Evolutionary conservation across 1,284 basidiomycete species (phyloP).

Genomic region (Trichosporon sp.): DNA sequence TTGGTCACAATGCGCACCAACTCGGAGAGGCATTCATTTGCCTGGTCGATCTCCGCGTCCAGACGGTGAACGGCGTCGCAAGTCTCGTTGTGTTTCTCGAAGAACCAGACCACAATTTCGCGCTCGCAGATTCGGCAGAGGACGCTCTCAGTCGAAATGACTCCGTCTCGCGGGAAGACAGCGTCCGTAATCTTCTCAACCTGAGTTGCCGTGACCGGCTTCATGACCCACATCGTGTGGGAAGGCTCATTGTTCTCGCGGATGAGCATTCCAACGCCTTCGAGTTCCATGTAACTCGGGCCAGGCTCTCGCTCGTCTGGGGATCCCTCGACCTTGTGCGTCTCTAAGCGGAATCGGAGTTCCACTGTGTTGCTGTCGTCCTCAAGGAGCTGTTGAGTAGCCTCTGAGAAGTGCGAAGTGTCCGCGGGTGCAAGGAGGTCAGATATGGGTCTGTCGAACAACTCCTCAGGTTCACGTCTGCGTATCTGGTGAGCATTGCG

Average conservation of each 20-base stretch:
- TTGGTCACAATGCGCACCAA: conserved; percentile 75
- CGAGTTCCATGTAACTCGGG: conserved; percentile 76
- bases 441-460: conserved; percentile 75
- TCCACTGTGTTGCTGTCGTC: conserved; percentile 95
- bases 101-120: conserved; percentile 97
- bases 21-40: conserved; percentile 87
- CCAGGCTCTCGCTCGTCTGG: conserved; percentile 41
- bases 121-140: conserved; percentile 98
- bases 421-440: conserved; percentile 77
- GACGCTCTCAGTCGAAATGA: conserved; percentile 77
- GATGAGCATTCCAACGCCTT: conserved; percentile 98
- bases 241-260: conserved; percentile 80
- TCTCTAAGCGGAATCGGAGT: conserved; percentile 75
- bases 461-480: conserved; percentile 76
- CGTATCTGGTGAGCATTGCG: conserved; percentile 2
- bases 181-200: conserved; percentile 35
- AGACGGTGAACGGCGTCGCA: conserved; percentile 94
- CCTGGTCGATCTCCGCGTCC: conserved; percentile 89
- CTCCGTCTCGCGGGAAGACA: conserved; percentile 64
- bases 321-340: conserved; percentile 36
- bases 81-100: conserved; percentile 99
- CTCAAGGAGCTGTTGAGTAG: conserved; percentile 74
- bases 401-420: conserved; percentile 77
- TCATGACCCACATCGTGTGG: conserved; percentile 99
- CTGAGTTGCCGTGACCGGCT: conserved; percentile 60